These are phyloP conservation scores for Solanum chaucha DNA, from an alignment of 257 asterid species.

Conservation along the genomic window DNA sequence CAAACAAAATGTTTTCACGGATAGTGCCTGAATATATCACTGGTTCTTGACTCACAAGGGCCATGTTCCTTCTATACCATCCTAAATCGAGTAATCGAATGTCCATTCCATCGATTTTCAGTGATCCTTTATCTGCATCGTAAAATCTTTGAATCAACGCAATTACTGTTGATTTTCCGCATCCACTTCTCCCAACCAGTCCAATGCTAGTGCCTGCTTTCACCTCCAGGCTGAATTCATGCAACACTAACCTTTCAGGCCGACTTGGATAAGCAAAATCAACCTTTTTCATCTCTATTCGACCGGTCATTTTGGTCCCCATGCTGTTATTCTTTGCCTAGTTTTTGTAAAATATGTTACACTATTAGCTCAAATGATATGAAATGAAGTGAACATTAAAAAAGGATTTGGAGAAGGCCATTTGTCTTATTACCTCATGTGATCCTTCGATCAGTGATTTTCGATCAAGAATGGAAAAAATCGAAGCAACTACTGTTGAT, in stretches of 20 bases:
- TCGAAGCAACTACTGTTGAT: slow-evolving; percentile 66
- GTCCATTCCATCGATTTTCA: slow-evolving; percentile 57
- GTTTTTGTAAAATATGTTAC: neutral
- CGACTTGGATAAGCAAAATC: slow-evolving; percentile 64
- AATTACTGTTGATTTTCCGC: slow-evolving; percentile 84
- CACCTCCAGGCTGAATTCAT: slow-evolving; percentile 50
- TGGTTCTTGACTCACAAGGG: slow-evolving; percentile 86
- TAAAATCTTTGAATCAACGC: slow-evolving; percentile 65
- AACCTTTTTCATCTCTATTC: slow-evolving; percentile 54
- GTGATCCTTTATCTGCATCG: slow-evolving; percentile 43
- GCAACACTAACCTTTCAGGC: slow-evolving; percentile 33
- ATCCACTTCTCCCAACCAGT: slow-evolving; percentile 72
- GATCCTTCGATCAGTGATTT: slow-evolving; percentile 44
- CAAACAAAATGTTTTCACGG: slow-evolving; percentile 54
- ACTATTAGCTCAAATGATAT: neutral
- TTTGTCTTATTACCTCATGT: slow-evolving; percentile 28
- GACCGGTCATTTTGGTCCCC: slow-evolving; percentile 33
- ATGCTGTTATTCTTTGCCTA: slow-evolving; percentile 27
- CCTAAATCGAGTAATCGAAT: slow-evolving; percentile 43
- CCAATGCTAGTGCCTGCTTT: slow-evolving; percentile 70
- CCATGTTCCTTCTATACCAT: slow-evolving; percentile 60
- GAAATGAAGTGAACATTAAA: neutral
- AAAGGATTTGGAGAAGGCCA: neutral
- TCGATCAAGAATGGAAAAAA: slow-evolving; percentile 62
- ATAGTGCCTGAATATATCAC: slow-evolving; percentile 68